Conservation (phyloP, 805 yeast species). For the Tetrapisispora fleetii region DNA sequence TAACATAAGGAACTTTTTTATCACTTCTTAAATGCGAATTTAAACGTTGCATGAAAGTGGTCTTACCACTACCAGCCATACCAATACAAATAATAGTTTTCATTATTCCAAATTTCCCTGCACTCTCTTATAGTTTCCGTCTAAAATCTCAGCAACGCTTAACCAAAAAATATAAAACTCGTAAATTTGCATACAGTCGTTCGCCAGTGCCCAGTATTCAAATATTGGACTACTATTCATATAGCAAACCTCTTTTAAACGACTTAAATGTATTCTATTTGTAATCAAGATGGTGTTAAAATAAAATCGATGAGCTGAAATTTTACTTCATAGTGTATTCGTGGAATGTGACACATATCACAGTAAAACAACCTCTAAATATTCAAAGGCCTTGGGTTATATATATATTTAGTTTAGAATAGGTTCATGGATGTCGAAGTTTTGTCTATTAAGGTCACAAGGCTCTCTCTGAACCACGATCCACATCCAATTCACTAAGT, state of each 20-base stretch:
- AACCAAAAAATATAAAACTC: too few relatives aligned
- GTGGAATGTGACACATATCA: neutral
- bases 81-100: constrained; percentile 45
- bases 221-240: too few relatives aligned
- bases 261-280: neutral
- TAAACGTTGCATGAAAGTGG: constrained; percentile 93
- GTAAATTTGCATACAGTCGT: too few relatives aligned
- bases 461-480: too few relatives aligned
- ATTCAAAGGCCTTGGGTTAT: too few relatives aligned
- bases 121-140: neutral
- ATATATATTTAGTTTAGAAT: too few relatives aligned
- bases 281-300: neutral
- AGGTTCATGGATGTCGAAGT: too few relatives aligned
- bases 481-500: too few relatives aligned
- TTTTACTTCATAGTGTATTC: neutral
- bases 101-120: constrained; percentile 19
- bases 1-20: constrained; percentile 69
- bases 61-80: constrained; percentile 83
- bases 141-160: neutral
- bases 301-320: neutral
- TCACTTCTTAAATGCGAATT: constrained; percentile 78
- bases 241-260: neutral
- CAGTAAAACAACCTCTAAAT: too few relatives aligned
- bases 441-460: too few relatives aligned
- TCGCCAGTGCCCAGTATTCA: too few relatives aligned